Evolutionary conservation across 768 basidiomycete species (phyloP).

Genomic region (Hygrophorus pudorinus): DNA sequence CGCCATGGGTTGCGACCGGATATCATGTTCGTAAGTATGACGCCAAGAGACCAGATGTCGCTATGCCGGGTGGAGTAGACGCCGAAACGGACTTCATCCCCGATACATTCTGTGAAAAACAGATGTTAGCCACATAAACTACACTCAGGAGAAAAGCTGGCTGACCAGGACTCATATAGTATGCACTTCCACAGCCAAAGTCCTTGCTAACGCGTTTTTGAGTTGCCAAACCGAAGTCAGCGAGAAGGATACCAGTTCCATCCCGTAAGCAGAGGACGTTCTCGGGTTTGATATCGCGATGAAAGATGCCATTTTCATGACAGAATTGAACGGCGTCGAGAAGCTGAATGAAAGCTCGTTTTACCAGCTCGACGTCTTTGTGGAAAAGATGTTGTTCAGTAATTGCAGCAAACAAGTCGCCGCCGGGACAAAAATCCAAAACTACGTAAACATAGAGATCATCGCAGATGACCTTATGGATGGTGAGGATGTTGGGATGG

Average conservation of each 20-base stretch:
- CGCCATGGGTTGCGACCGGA: slow-evolving; percentile 74
- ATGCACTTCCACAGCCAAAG: slow-evolving; percentile 48
- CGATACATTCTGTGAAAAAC: slow-evolving; percentile 41
- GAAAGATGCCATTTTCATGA: slow-evolving; percentile 61
- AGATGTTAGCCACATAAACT: background rate
- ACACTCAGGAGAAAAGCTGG: slow-evolving; percentile 3
- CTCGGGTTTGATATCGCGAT: slow-evolving; percentile 85
- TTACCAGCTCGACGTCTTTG: slow-evolving; percentile 53
- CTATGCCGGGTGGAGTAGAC: slow-evolving; percentile 49
- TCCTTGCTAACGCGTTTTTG: slow-evolving; percentile 32
- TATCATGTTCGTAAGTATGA: slow-evolving; percentile 79
- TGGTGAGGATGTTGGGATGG: slow-evolving; percentile 58
- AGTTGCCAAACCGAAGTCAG: slow-evolving; percentile 73
- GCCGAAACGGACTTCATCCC: slow-evolving; percentile 31
- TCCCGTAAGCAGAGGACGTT: slow-evolving; percentile 55
- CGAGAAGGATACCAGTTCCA: slow-evolving; percentile 46
- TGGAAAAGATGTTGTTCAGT: slow-evolving; percentile 42
- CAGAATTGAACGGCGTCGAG: slow-evolving; percentile 72
- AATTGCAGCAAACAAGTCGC: slow-evolving; percentile 69
- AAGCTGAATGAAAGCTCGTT: slow-evolving; percentile 63
- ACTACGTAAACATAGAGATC: slow-evolving; percentile 57
- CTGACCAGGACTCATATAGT: slow-evolving; percentile 67
- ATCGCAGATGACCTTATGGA: slow-evolving; percentile 56
- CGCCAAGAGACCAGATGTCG: slow-evolving; percentile 68
- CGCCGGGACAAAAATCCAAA: slow-evolving; percentile 44